Evolutionary conservation across 2,329 filamentous ascomycete genomes (phyloP), one percentile per base, ranked within the genome.

Genomic region (Cladosporium velox): DNA sequence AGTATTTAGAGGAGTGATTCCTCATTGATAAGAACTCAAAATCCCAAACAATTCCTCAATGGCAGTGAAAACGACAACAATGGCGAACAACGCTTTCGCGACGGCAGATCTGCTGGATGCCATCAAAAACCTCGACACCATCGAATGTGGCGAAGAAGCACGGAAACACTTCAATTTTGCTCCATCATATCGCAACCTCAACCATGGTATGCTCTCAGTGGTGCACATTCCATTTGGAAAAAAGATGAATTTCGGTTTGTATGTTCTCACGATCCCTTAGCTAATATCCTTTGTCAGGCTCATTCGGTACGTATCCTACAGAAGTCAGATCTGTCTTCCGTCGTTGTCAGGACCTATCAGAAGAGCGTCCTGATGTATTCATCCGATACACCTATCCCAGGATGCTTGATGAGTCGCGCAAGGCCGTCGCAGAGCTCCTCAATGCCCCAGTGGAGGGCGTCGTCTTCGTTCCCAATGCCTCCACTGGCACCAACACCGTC

Each of bases 401-500:
- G 4, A 80, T 88, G 11, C 83, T 96, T 0, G 87, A 91, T 68
- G 81, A 85, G 68, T 85, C 85, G 11, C 88, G 92, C 10, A 79
- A 77, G 41, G 88, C 88, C 3, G 80, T 93, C 4, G 90, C 91
- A 0, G 76, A 80, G 28, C 73, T 92, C 26, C 80, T 97, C 67
- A 86, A 91, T 67, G 89, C 86, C 0, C 87, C 89, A 0, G 74
- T 82, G 0, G 83, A 89, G 11, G 87, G 88, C 11, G 81, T 91
- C 47, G 92, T 96, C 0, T 89, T 96, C 69, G 88, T 96, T 0
- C 81, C 86, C 66, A 97, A 97, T 76, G 92, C 93, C 14, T 96
- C 92, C 0, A 89, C 86, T 0, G 91, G 87, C 28, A 79, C 93
- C 57, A 94, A 95, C 79, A 91, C 88, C 0, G 86, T 96, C 5